These are phyloP conservation scores for Pyrenula massariospora DNA, from an alignment of 495 filamentous ascomycete genomes.

Conservation along the genomic window DNA sequence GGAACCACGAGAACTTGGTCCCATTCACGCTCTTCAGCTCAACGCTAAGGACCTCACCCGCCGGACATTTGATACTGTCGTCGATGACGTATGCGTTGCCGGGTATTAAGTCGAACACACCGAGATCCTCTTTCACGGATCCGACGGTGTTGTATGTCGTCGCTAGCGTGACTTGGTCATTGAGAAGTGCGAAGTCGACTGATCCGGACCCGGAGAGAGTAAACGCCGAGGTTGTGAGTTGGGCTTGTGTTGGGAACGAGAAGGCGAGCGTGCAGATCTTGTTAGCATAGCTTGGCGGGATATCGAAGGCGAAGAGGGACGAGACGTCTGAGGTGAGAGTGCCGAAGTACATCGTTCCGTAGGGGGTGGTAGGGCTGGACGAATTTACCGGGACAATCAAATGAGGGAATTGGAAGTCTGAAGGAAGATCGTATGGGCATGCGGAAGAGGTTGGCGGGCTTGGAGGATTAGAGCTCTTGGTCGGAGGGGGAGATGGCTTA, in stretches of 20 bases:
- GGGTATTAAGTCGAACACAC: slow-evolving; percentile 33
- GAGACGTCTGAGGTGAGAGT: slow-evolving; percentile 42
- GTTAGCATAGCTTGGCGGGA: slow-evolving; percentile 36
- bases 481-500: neutral
- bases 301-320: slow-evolving; percentile 59
- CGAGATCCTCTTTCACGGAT: slow-evolving; percentile 29
- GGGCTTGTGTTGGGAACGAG: slow-evolving; percentile 42
- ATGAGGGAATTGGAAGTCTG: slow-evolving; percentile 42
- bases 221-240: slow-evolving; percentile 44
- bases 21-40: slow-evolving; percentile 38
- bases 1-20: slow-evolving; percentile 46
- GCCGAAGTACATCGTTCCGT: slow-evolving; percentile 43
- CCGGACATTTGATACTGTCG: slow-evolving; percentile 42
- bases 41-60: slow-evolving; percentile 36
- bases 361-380: slow-evolving; percentile 31
- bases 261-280: slow-evolving; percentile 57
- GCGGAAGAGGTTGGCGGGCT: neutral
- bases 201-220: slow-evolving; percentile 46
- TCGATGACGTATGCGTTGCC: slow-evolving; percentile 43
- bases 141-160: slow-evolving; percentile 43
- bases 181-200: slow-evolving; percentile 39
- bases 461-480: neutral
- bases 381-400: slow-evolving; percentile 56
- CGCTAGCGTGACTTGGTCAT: slow-evolving; percentile 17
- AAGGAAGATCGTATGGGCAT: neutral